Evolutionary conservation across 2,329 filamentous ascomycete genomes (phyloP), one percentile per base, ranked within the genome.

Genomic region (Fragosphaeria purpurea): DNA sequence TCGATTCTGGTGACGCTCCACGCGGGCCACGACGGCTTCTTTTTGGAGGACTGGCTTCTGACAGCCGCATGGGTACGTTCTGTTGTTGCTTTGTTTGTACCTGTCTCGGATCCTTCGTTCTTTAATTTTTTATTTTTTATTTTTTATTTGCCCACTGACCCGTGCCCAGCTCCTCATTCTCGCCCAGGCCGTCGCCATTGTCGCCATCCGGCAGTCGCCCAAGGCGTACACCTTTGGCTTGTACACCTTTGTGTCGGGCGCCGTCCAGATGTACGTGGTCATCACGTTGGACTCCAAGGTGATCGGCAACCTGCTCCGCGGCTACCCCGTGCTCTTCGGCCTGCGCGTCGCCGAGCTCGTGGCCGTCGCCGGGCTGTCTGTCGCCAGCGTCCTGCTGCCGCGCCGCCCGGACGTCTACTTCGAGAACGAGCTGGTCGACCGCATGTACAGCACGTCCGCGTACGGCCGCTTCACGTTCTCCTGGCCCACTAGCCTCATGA

Each of bases 381-480:
- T 76, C 43, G 65, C 70, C 12, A 75, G 74, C 55, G 55, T 83
- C 10, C 71, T 74, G 1, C 67, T 88, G 11, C 83, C 83, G 4
- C 75, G 86, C 42, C 74, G 86, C 9, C 86, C 86, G 4, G 72
- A 82, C 48, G 80, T 89, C 13, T 86, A 73, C 59, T 69, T 74
- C 58, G 55, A 81, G 40, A 80, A 72, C 32, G 68, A 72, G 44
- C 61, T 71, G 4, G 82, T 91, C 35, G 85, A 90, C 60, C 68
- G 70, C 12, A 74, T 84, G 65, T 74, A 72, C 58, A 83, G 82
- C 0, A 71, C 70, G 4, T 81, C 82, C 2, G 76, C 80, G 1
- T 69, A 84, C 45, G 73, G 67, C 47, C 76, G 79, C 47, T 79
- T 80, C 59, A 85, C 77, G 6, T 90, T 82, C 67, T 67, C 70